phyloP scores from a whole-genome alignment of 2,329 filamentous ascomycete species.

The Pleurostoma richardsiae region DNA sequence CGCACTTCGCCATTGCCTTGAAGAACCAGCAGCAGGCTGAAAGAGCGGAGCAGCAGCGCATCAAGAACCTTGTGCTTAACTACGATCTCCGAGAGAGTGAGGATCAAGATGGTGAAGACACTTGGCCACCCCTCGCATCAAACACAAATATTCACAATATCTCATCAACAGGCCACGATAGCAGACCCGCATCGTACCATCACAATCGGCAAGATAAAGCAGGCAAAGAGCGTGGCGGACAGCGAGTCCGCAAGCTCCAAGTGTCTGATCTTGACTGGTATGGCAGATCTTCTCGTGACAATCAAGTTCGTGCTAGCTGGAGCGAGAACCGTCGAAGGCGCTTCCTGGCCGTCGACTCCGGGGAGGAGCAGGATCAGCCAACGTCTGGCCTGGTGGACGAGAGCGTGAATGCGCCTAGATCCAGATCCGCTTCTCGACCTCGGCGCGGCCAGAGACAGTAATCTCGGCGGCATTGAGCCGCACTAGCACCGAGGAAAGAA shows the following conservation, averaged over 20 bases:
- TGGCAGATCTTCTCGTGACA: constrained; percentile 9
- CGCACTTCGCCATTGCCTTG: constrained; percentile 93
- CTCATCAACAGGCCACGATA: constrained; percentile 40
- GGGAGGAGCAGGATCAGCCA: too few species aligned
- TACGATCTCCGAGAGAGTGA: constrained; percentile 88
- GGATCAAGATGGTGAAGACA: constrained; percentile 67
- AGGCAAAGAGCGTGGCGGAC: constrained; percentile 63
- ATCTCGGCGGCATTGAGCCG: too few species aligned
- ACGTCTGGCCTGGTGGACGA: too few species aligned
- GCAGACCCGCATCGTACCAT: constrained; percentile 39
- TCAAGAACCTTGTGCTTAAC: constrained; percentile 96
- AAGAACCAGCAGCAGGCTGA: constrained; percentile 92
- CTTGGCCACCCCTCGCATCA: constrained; percentile 30
- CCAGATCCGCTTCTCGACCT: too few species aligned
- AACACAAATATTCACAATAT: constrained; percentile 46
- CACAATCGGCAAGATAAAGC: constrained; percentile 52
- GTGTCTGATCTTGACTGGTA: constrained; percentile 99
- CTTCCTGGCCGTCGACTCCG: too few species aligned
- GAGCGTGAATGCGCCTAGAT: too few species aligned
- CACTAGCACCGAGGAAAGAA: too few species aligned
- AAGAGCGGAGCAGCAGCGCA: constrained; percentile 92
- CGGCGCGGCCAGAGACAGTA: too few species aligned
- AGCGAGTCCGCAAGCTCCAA: constrained; percentile 85
- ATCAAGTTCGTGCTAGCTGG: too few species aligned
- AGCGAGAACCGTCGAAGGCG: too few species aligned